phyloP scores from a whole-genome alignment of 257 asterid genomes.

The Fraxinus americana region DNA sequence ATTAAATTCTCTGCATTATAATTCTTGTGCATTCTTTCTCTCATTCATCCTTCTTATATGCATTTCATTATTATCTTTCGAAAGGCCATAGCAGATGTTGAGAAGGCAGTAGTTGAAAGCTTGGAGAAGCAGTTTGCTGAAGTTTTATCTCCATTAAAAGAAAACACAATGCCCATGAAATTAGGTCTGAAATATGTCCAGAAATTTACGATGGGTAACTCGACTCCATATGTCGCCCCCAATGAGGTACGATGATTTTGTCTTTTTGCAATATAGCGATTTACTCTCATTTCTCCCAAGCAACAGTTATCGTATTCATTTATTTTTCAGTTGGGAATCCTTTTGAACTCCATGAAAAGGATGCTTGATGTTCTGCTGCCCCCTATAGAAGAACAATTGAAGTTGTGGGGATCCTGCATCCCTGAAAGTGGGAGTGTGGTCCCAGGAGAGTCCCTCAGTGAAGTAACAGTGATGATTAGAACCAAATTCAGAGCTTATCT shows the following conservation, averaged over 20 bases:
- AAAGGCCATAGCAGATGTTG: constrained; percentile 49
- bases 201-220: constrained; percentile 41
- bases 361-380: constrained; percentile 80
- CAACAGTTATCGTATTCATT: not conserved
- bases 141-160: constrained; percentile 47
- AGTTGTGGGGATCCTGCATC: constrained; percentile 82
- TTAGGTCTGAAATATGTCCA: constrained; percentile 49
- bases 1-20: not conserved
- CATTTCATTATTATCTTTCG: not conserved
- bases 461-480: constrained; percentile 84
- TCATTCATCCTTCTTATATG: not conserved
- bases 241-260: constrained; percentile 32
- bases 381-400: constrained; percentile 66
- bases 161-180: constrained; percentile 41
- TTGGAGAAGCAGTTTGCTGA: constrained; percentile 46
- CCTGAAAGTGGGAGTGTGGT: constrained; percentile 60
- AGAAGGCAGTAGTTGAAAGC: constrained; percentile 44
- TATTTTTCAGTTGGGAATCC: constrained; percentile 71
- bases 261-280: not conserved
- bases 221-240: constrained; percentile 28
- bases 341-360: constrained; percentile 83
- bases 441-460: constrained; percentile 85
- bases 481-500: constrained; percentile 79
- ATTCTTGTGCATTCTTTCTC: not conserved
- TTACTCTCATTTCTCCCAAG: not conserved